These are phyloP conservation scores for Linum trigynum DNA, from an alignment of 345 rosid genomes.

Conservation along the genomic window DNA sequence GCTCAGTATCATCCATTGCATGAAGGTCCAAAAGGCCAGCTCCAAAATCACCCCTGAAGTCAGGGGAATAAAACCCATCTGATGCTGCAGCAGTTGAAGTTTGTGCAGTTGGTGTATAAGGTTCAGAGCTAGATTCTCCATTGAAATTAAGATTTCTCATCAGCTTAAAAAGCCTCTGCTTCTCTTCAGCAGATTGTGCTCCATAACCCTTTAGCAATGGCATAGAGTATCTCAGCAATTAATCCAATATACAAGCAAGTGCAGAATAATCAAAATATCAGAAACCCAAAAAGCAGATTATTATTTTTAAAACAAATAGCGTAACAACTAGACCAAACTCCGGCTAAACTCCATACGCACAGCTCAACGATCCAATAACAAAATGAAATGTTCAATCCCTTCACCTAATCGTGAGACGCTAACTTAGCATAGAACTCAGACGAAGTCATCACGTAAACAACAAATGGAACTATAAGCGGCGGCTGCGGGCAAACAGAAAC, in stretches of 20 bases:
- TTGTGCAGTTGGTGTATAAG: slow-evolving; percentile 58
- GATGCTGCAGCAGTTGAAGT: slow-evolving; percentile 44
- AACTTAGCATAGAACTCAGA: background rate
- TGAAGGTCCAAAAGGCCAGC: slow-evolving; percentile 98
- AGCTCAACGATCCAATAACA: background rate
- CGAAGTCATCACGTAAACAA: background rate
- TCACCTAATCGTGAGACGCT: background rate
- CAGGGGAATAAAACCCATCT: slow-evolving; percentile 83
- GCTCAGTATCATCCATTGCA: slow-evolving; percentile 96
- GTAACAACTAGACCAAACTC: background rate
- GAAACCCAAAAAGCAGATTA: background rate
- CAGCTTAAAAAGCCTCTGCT: slow-evolving; percentile 85
- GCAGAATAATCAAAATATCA: background rate
- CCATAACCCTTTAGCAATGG: slow-evolving; percentile 64
- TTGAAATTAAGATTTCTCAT: slow-evolving; percentile 93
- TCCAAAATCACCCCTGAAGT: slow-evolving; percentile 95
- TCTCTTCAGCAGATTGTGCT: slow-evolving; percentile 96
- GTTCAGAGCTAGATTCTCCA: slow-evolving; percentile 86
- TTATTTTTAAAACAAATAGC: background rate
- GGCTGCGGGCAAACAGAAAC: background rate
- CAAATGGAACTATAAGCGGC: background rate
- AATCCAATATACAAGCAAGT: background rate
- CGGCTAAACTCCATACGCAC: background rate
- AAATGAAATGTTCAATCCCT: slow-evolving; percentile 1
- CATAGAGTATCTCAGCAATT: slow-evolving; percentile 10